Conservation (phyloP, 352 stramenopile genomes). For the Phytophthora lateralis region DNA sequence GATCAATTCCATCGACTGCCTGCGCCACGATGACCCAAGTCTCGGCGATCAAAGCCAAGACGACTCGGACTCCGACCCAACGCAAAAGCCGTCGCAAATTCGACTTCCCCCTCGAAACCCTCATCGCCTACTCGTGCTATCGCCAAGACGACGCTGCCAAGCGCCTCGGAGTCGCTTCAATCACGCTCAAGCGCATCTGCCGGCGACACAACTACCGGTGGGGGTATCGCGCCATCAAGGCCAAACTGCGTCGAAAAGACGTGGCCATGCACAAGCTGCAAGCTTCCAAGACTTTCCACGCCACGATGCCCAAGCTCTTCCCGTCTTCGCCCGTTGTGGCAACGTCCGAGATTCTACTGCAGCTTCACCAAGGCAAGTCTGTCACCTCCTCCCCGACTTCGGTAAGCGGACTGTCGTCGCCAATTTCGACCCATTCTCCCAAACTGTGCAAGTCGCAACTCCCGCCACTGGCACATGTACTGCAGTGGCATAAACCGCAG, state of each 20-base stretch:
- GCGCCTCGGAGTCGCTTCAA: constrained; percentile 44
- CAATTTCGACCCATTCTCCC: not conserved
- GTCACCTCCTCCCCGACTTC: constrained; percentile 18
- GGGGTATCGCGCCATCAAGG: constrained; percentile 57
- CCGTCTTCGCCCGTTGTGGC: not conserved
- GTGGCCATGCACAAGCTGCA: constrained; percentile 8
- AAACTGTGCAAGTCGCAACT: constrained; percentile 1
- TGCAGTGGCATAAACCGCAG: constrained; percentile 13
- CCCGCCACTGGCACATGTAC: constrained; percentile 18
- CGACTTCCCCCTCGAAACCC: constrained; percentile 48
- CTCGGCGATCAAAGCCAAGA: constrained; percentile 1
- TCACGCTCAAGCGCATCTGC: constrained; percentile 77
- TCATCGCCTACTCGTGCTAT: constrained; percentile 43
- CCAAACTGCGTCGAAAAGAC: constrained; percentile 35
- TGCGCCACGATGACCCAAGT: not conserved
- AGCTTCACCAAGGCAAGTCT: constrained; percentile 4
- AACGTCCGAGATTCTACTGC: constrained; percentile 21
- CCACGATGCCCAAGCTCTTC: not conserved
- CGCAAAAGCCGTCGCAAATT: constrained; percentile 55
- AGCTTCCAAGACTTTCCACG: not conserved
- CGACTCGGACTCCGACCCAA: not conserved
- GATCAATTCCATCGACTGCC: constrained; percentile 1
- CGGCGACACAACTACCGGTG: constrained; percentile 48
- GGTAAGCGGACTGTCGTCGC: constrained; percentile 7
- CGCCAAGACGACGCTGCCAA: constrained; percentile 63